Evolutionary conservation across 257 asterid species (phyloP).

Genomic region (Verbascum thapsus): DNA sequence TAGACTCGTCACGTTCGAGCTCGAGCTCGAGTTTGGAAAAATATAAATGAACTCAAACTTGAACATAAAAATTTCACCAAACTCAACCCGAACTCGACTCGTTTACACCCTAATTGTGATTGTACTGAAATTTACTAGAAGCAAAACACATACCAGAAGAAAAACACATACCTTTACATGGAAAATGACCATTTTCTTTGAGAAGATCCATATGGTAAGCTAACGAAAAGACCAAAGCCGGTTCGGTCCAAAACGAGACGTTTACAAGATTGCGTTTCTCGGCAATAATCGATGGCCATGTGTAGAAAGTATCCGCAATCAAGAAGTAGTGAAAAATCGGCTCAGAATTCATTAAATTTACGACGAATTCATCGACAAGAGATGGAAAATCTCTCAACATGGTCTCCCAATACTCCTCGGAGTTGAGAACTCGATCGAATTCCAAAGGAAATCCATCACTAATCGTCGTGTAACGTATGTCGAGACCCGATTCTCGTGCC

Average conservation of each 20-base stretch:
- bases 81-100: too few species aligned
- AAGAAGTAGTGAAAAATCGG: constrained; percentile 32
- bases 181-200: constrained; percentile 36
- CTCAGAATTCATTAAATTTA: constrained; percentile 27
- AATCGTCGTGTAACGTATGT: constrained; percentile 42
- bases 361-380: constrained; percentile 47
- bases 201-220: constrained; percentile 34
- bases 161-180: constrained; percentile 27
- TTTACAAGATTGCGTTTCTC: constrained; percentile 36
- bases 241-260: constrained; percentile 54
- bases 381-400: constrained; percentile 32
- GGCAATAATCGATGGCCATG: constrained; percentile 45
- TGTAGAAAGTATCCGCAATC: constrained; percentile 42
- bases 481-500: constrained; percentile 42
- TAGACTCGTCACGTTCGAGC: too few species aligned
- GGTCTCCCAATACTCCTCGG: constrained; percentile 21
- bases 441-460: constrained; percentile 43
- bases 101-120: too few species aligned
- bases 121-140: background rate
- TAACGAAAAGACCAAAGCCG: constrained; percentile 44
- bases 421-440: constrained; percentile 33
- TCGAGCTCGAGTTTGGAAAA: too few species aligned
- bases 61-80: too few species aligned
- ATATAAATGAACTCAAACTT: too few species aligned
- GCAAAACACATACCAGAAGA: background rate